phyloP scores from a whole-genome alignment of 2,329 filamentous ascomycete genomes.

The Diaporthe sp. region DNA sequence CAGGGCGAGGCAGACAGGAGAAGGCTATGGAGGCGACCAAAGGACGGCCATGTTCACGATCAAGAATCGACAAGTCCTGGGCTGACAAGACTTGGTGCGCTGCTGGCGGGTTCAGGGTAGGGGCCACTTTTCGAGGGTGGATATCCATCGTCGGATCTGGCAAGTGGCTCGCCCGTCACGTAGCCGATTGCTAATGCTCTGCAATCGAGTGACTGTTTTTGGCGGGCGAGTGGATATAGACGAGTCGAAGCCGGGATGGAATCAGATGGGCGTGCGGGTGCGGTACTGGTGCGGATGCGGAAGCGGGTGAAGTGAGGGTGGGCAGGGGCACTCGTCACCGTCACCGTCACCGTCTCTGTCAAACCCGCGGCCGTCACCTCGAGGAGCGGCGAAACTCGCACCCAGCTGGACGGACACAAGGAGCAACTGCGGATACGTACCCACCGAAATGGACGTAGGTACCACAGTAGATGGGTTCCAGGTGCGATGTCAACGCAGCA shows the following conservation, averaged over 20 bases:
- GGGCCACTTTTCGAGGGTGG: conserved; percentile 19
- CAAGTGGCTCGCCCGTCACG: conserved; percentile 12
- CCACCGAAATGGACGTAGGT: background rate
- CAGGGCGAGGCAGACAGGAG: conserved; percentile 17
- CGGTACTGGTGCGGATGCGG: background rate
- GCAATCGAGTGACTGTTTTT: conserved; percentile 25
- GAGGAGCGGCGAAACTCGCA: background rate
- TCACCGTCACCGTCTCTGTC: background rate
- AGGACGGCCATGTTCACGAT: conserved; percentile 14
- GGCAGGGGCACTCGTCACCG: background rate
- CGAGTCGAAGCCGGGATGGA: conserved; percentile 23
- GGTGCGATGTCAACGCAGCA: background rate
- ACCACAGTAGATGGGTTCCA: background rate
- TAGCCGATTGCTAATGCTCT: conserved; percentile 32
- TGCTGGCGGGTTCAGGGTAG: conserved; percentile 8
- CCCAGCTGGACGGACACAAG: background rate
- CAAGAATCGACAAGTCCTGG: conserved; percentile 3
- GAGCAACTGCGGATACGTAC: background rate
- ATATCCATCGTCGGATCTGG: conserved; percentile 23
- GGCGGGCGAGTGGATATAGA: conserved; percentile 14
- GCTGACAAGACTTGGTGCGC: conserved; percentile 3
- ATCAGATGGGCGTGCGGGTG: conserved; percentile 1
- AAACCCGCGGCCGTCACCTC: background rate
- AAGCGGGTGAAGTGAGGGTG: background rate
- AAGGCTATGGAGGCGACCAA: background rate